Percentiles rank a stretch among this genome's conserved stretches.
phyloP scores from a whole-genome alignment of 139 green algal species.

The Desmodesmus armatus region DNA sequence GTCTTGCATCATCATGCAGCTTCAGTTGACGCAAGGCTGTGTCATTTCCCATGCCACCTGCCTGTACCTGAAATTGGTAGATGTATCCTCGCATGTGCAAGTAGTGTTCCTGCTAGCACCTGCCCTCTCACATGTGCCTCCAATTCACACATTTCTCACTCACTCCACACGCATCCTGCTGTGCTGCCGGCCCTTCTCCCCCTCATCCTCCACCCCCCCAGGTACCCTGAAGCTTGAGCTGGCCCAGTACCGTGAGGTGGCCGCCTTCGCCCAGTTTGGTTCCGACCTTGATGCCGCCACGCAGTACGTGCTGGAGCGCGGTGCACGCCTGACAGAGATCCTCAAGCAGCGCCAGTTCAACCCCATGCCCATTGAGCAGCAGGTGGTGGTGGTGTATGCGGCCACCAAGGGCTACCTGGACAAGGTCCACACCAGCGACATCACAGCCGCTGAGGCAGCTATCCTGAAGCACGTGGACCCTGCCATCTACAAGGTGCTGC shows the following conservation, averaged over 20 bases:
- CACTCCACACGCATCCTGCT: too few species aligned
- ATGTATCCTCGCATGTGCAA: too few species aligned
- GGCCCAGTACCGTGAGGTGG: conserved; percentile 92
- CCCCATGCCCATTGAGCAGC: conserved; percentile 89
- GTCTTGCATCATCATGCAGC: too few species aligned
- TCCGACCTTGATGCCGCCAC: conserved; percentile 92
- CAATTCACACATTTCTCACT: too few species aligned
- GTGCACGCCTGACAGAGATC: conserved; percentile 88
- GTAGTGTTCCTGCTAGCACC: too few species aligned
- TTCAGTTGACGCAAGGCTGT: too few species aligned
- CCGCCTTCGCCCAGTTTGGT: conserved; percentile 92
- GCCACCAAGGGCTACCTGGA: conserved; percentile 91
- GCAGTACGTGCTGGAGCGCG: conserved; percentile 90
- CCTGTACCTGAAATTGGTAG: too few species aligned
- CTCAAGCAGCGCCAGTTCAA: conserved; percentile 93
- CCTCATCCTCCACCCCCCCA: too few species aligned
- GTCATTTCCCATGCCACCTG: too few species aligned
- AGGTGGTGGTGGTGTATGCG: conserved; percentile 78
- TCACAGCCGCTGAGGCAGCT: conserved; percentile 54
- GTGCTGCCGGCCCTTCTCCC: too few species aligned
- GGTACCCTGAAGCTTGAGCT: conserved; percentile 45
- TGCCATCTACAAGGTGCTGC: conserved; percentile 63
- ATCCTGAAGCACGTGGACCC: conserved; percentile 72
- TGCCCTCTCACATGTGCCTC: too few species aligned
- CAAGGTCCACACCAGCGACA: conserved; percentile 62